Conservation (phyloP, 345 rosid species). For the Nasturtium officinale region DNA sequence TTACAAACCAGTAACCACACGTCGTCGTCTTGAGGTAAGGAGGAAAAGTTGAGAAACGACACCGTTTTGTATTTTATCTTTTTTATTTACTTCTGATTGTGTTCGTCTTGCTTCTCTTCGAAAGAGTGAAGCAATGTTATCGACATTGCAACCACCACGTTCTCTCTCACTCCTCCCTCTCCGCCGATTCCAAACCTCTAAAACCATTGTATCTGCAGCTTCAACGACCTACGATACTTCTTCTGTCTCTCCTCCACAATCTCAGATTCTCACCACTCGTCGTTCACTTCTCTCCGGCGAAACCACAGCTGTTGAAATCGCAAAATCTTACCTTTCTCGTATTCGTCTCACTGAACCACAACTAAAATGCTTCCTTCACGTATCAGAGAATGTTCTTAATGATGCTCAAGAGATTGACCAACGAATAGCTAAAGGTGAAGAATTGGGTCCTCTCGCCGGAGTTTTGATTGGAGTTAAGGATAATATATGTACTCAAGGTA, state of each 20-base stretch:
- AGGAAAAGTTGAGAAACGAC: too few relatives aligned
- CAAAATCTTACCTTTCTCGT: slow-evolving; percentile 72
- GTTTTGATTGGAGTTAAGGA: slow-evolving; percentile 82
- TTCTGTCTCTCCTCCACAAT: slow-evolving; percentile 46
- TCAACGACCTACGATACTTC: not conserved
- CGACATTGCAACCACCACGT: slow-evolving; percentile 57
- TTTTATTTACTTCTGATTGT: too few relatives aligned
- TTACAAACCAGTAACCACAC: too few relatives aligned
- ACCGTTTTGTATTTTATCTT: too few relatives aligned
- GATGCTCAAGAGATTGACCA: slow-evolving; percentile 62
- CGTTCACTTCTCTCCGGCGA: slow-evolving; percentile 74
- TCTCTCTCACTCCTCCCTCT: slow-evolving; percentile 54
- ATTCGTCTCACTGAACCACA: slow-evolving; percentile 71
- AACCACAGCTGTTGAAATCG: slow-evolving; percentile 63
- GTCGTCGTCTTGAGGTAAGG: too few relatives aligned
- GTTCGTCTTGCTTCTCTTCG: too few relatives aligned
- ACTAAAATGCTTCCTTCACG: slow-evolving; percentile 75
- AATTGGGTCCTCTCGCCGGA: slow-evolving; percentile 77
- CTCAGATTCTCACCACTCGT: slow-evolving; percentile 75
- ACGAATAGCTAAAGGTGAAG: slow-evolving; percentile 55
- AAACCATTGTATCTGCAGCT: slow-evolving; percentile 33
- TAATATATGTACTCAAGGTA: slow-evolving; percentile 79
- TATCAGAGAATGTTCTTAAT: slow-evolving; percentile 55
- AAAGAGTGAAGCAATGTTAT: slow-evolving; percentile 35
- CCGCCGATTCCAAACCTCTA: slow-evolving; percentile 38